These are phyloP conservation scores for Laguncularia racemosa DNA, from an alignment of 345 rosid species.

Conservation along the genomic window DNA sequence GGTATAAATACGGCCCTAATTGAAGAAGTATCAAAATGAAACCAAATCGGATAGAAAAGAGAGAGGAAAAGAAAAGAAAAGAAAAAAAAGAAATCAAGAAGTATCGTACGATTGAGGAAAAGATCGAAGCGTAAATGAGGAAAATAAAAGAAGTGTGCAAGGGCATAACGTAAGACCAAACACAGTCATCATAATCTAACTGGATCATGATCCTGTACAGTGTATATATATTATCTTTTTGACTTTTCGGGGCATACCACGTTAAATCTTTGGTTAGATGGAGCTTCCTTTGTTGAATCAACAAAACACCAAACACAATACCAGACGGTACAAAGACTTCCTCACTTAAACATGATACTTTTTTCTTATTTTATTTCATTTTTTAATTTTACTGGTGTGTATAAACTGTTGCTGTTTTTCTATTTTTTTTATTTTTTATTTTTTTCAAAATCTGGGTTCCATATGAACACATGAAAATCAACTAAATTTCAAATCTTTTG, in stretches of 20 bases:
- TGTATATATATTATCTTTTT: neutral
- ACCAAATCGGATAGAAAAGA: constrained; percentile 2
- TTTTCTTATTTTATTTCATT: neutral
- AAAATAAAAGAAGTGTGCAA: neutral
- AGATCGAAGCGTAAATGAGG: no score
- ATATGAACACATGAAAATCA: no score
- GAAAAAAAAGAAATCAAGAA: no score
- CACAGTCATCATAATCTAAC: constrained; percentile 18
- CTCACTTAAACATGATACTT: neutral
- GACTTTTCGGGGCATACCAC: neutral
- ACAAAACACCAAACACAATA: neutral
- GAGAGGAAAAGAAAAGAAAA: neutral
- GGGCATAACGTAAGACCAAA: constrained; percentile 38
- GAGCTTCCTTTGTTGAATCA: constrained; percentile 45
- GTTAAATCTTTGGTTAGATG: neutral
- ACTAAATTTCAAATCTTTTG: no score
- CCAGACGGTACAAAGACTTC: neutral
- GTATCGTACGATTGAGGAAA: no score
- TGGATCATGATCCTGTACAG: neutral
- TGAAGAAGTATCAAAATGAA: no score
- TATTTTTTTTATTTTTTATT: no score
- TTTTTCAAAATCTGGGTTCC: no score
- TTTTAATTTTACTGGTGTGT: no score
- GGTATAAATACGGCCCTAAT: no score
- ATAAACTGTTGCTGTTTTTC: no score